Percentiles rank a stretch among this genome's conserved stretches.
Conservation (phyloP, 352 stramenopile genomes). For the Pythium dissimile region DNA sequence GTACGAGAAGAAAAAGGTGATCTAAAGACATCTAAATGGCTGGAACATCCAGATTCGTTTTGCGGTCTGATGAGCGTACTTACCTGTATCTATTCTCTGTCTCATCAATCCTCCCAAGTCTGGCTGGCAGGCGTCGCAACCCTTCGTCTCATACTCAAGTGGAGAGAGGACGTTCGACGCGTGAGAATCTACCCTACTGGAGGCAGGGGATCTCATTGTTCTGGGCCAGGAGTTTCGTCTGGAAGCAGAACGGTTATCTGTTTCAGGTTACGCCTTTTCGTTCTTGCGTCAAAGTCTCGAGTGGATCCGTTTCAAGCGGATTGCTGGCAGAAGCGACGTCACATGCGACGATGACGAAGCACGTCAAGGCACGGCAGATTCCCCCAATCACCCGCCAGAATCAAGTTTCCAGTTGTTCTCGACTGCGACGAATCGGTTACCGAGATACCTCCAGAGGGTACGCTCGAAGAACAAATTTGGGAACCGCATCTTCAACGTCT, state of each 20-base stretch:
- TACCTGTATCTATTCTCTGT: too few relatives aligned
- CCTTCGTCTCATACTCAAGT: too few relatives aligned
- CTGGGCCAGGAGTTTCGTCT: too few relatives aligned
- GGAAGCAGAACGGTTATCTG: too few relatives aligned
- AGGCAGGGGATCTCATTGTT: too few relatives aligned
- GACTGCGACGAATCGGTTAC: background rate
- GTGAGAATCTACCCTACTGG: too few relatives aligned
- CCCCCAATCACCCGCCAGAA: conserved; percentile 12
- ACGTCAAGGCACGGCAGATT: conserved; percentile 8
- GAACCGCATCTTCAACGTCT: conserved; percentile 23
- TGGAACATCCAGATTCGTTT: too few relatives aligned
- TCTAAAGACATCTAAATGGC: too few relatives aligned
- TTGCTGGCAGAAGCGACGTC: background rate
- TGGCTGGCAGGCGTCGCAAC: background rate
- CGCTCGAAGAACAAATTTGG: conserved; percentile 12
- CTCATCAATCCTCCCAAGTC: background rate
- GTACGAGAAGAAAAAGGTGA: too few relatives aligned
- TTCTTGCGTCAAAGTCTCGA: background rate
- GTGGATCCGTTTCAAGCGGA: background rate
- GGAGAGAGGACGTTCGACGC: too few relatives aligned
- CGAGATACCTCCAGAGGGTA: background rate
- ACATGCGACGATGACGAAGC: conserved; percentile 12
- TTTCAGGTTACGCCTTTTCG: background rate
- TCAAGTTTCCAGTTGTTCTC: conserved; percentile 12
- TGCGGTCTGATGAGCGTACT: too few relatives aligned